A percentile compares a stretch with the other conserved stretches of the same genome.
Evolutionary conservation across 2,329 filamentous ascomycete species (phyloP).

Genomic region (Endoconidiophora polonica): DNA sequence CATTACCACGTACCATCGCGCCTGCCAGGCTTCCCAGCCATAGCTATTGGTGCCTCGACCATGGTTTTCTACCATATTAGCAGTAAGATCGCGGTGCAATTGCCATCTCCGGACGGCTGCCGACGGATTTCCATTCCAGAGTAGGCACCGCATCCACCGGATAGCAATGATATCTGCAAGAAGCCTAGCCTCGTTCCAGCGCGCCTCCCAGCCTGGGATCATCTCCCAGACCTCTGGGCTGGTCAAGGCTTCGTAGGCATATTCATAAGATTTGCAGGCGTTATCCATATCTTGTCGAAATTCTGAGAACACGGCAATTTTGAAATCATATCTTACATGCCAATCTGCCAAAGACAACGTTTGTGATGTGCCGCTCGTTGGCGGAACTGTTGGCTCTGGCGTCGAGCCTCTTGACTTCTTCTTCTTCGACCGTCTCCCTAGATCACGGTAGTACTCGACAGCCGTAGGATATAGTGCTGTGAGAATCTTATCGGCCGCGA

Average conservation of each 20-base stretch:
- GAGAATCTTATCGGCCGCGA: conserved; percentile 58
- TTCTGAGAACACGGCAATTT: conserved; percentile 77
- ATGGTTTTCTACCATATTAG: conserved; percentile 62
- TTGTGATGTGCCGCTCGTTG: conserved; percentile 69
- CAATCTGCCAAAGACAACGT: conserved; percentile 73
- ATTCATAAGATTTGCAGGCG: conserved; percentile 70
- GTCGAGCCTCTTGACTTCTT: conserved; percentile 68
- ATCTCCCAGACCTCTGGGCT: conserved; percentile 72
- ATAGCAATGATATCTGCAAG: conserved; percentile 69
- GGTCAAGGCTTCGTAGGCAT: conserved; percentile 70
- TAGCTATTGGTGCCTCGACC: conserved; percentile 80
- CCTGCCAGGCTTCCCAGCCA: conserved; percentile 88
- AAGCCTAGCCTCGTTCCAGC: conserved; percentile 86
- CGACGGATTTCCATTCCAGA: conserved; percentile 68
- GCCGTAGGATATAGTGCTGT: conserved; percentile 55
- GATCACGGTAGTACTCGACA: conserved; percentile 81
- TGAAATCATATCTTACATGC: conserved; percentile 91
- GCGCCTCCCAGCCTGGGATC: conserved; percentile 74
- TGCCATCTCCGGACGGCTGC: conserved; percentile 68
- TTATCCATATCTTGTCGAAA: conserved; percentile 86
- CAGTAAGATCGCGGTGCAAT: conserved; percentile 55
- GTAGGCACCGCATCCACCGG: conserved; percentile 62
- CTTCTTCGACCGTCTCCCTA: conserved; percentile 79
- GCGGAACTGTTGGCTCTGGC: conserved; percentile 67
- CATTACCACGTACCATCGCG: conserved; percentile 50